Evolutionary conservation across 345 rosid species (phyloP), one percentile per base, ranked within the genome.

Genomic region (Gossypium arboreum): DNA sequence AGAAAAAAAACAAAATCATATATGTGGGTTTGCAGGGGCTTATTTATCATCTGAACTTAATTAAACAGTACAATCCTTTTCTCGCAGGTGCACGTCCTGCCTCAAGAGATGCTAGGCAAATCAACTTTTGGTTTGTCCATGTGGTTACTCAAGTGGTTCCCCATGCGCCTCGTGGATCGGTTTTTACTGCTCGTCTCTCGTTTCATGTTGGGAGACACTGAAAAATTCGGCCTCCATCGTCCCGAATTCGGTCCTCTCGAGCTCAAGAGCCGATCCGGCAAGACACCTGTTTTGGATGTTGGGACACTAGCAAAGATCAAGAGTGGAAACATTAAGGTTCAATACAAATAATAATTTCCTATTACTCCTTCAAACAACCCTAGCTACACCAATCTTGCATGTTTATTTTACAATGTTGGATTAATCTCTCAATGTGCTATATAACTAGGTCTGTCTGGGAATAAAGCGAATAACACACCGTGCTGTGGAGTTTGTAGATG

Each of bases 261-360:
- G 77, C 90, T 86, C 69, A 92, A 92, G 75, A 84, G 44, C 65
- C 73, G 70, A 58, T 79, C 86, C 0, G 96, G 97, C n/a, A 94
- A 94, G 85, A 92, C 98, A 7, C 98, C 98, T 2, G 96, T 94
- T 16, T 69, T 94, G 67, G 98, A 94, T 76, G 81, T 94, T 50
- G 98, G 98, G 0, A 86, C 97, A 41, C 84, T 92, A 16, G 85
- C 85, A 2, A 87, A 84, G 78, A 90, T 94, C 81, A 85, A 77
- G 81, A 89, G 75, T 56, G 98, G 98, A 0, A 68, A 88, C 50
- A 84, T 94, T 80, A 92, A 92, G 95, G 98, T 94, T 64, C 25
- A 75, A 57, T 58, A 5, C 18, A 61, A 9, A 56, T 12, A 54
- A 1, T 54, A 34, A 34, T 13, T 58, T 34, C 25, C 7, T 1